Base-by-base conservation (phyloP, 2,329 filamentous ascomycete species). In the Metarhizium brunneum region DNA sequence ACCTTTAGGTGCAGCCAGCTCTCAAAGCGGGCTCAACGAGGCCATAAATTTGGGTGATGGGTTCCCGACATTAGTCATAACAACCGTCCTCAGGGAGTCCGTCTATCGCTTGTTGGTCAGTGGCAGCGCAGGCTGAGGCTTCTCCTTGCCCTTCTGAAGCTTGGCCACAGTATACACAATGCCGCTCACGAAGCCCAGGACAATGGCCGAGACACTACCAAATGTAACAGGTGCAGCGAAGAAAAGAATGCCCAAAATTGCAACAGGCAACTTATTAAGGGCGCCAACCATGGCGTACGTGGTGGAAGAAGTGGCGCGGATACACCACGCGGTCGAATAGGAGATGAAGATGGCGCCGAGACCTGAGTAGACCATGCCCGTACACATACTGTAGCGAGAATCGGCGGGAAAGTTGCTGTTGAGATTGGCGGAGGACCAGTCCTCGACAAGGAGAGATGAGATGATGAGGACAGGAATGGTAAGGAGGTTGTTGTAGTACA, bases 401-500 rank as follows among this genome's bases (percentile, higher is more conserved):
- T 87, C 87, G 20, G 76, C 64, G 2, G 94, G 94, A 77, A 99
- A 99, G 80, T 97, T 97, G 72, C 81, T 84, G 63, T 77, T 73
- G 63, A 99, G 75, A 75, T 99, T 99, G 58, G 80, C 79, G 52
- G 83, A 77, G 5, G 92, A 95, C 94, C 94, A 99, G 75, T 97
- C 90, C 71, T 99, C 94, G 62, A 88, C 76, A 60, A 96, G 65
- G 54, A 96, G 76, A 38, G 92, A 95, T 69, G 86, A 84, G 64
- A 90, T 69, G 57, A 97, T 73, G 53, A 99, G 84, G 65, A 97
- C 86, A 35, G 94, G 94, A 61, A 99, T 96, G 57, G 92, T 95
- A 62, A 99, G 84, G 50, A 97, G 82, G 75, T 99, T 97, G 84
- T 99, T 99, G 81, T 99, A 99, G 78, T 94, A 97, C 94, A 97